Evolutionary conservation across 78 protist genomes (phyloP).

Genomic region (Dictyostelium brefeldianum): DNA sequence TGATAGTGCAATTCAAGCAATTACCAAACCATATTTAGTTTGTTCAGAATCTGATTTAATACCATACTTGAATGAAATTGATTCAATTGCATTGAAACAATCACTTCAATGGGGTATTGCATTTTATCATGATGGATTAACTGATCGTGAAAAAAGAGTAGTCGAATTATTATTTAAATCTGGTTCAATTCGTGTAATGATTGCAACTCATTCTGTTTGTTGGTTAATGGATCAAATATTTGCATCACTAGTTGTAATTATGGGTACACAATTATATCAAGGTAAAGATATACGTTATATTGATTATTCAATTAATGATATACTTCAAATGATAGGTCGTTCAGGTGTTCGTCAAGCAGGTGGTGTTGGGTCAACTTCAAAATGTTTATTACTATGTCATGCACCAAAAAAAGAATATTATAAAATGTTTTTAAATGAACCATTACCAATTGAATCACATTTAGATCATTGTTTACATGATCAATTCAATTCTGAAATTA

Average conservation of each 20-base stretch:
- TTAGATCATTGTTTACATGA: conserved; percentile 94
- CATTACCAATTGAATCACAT: conserved; percentile 98
- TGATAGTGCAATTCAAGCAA: conserved; percentile 69
- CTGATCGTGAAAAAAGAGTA: conserved; percentile 60
- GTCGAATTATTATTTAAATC: conserved; percentile 92
- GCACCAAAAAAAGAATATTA: conserved; percentile 91
- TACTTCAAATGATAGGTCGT: conserved; percentile 97
- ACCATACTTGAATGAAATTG: conserved; percentile 14
- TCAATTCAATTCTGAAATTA: conserved; percentile 93
- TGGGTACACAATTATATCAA: conserved; percentile 90
- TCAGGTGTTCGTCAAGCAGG: conserved; percentile 86
- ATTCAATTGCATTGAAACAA: conserved; percentile 81
- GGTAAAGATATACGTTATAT: conserved; percentile 90
- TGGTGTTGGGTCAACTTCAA: neutral
- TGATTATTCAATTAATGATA: conserved; percentile 94
- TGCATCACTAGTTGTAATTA: conserved; percentile 80
- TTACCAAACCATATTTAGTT: conserved; percentile 2
- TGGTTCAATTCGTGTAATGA: conserved; percentile 90
- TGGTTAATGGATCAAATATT: conserved; percentile 94
- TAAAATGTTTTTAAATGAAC: conserved; percentile 95
- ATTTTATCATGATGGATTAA: conserved; percentile 90
- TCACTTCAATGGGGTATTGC: conserved; percentile 89
- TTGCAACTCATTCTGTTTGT: conserved; percentile 99
- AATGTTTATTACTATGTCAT: conserved; percentile 92
- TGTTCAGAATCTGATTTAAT: conserved; percentile 41